Conservation (phyloP, 176 grass and related monocot species). For the Oryza meyeriana region DNA sequence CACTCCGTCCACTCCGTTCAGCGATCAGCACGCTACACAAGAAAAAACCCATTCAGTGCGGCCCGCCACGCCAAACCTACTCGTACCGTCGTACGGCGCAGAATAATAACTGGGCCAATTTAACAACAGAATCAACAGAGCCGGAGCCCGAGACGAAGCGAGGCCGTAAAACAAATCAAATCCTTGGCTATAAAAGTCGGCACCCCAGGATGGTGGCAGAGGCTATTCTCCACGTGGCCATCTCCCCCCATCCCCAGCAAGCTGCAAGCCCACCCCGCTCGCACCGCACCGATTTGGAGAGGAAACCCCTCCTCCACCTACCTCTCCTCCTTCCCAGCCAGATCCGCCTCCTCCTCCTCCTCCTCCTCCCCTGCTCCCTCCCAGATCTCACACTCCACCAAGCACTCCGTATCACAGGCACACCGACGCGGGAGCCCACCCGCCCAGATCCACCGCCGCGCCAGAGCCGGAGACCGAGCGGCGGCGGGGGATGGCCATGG, state of each 20-base stretch:
- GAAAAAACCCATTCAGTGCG: background rate
- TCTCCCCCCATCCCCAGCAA: background rate
- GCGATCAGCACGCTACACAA: background rate
- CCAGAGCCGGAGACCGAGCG: background rate
- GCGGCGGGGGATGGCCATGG: constrained; percentile 38
- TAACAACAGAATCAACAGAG: background rate
- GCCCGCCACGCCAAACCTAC: background rate
- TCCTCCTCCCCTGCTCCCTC: background rate
- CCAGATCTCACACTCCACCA: constrained; percentile 22
- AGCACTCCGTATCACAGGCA: background rate
- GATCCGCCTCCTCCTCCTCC: constrained; percentile 29
- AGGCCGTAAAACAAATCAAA: constrained; percentile 14
- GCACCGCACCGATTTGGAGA: background rate
- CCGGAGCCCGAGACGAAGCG: background rate
- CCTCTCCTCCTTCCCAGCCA: constrained; percentile 4
- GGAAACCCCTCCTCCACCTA: constrained; percentile 3
- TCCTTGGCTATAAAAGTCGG: background rate
- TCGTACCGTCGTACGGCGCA: background rate
- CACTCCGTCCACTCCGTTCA: background rate
- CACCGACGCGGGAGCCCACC: background rate
- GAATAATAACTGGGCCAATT: background rate
- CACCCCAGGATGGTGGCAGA: background rate
- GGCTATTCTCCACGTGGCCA: constrained; percentile 33
- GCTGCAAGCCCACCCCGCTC: background rate
- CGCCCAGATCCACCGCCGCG: constrained; percentile 6